Percentiles rank a stretch among this genome's conserved stretches.
Conservation (phyloP, 2,329 filamentous ascomycete genomes). For the Cadophora luteo-olivacea region DNA sequence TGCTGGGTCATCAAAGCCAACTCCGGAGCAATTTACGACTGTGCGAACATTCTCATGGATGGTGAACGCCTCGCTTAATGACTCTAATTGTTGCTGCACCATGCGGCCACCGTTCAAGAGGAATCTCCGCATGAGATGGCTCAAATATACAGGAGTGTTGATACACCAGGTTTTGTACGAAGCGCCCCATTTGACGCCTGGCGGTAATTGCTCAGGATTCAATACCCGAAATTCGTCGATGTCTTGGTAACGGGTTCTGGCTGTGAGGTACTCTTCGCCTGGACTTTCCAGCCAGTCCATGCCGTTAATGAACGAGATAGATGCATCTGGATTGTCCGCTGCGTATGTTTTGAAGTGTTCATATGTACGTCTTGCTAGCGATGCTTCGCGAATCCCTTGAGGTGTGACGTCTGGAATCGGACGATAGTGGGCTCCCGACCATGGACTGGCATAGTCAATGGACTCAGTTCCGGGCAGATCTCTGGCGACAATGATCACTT, state of each 20-base stretch:
- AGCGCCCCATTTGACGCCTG: slow-evolving; percentile 46
- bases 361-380: slow-evolving; percentile 49
- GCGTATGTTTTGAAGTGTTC: slow-evolving; percentile 47
- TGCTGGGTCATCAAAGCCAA: slow-evolving; percentile 50
- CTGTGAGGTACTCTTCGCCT: slow-evolving; percentile 45
- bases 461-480: slow-evolving; percentile 49
- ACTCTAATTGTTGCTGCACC: slow-evolving; percentile 35
- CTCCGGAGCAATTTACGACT: slow-evolving; percentile 53
- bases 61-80: slow-evolving; percentile 48
- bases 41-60: slow-evolving; percentile 45
- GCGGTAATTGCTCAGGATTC: slow-evolving; percentile 41
- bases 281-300: slow-evolving; percentile 51
- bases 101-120: slow-evolving; percentile 47
- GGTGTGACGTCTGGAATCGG: slow-evolving; percentile 50
- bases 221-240: slow-evolving; percentile 43
- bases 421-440: slow-evolving; percentile 55
- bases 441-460: slow-evolving; percentile 53
- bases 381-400: slow-evolving; percentile 46
- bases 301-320: slow-evolving; percentile 47
- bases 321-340: slow-evolving; percentile 45
- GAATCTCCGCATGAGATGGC: slow-evolving; percentile 49
- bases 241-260: slow-evolving; percentile 47
- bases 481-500: slow-evolving; percentile 46
- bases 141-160: slow-evolving; percentile 52
- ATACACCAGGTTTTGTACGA: slow-evolving; percentile 50